Percentiles rank a stretch among this genome's conserved stretches.
phyloP scores from a whole-genome alignment of 371 early-diverging fungal species.

The Astathelohania contejeani region DNA sequence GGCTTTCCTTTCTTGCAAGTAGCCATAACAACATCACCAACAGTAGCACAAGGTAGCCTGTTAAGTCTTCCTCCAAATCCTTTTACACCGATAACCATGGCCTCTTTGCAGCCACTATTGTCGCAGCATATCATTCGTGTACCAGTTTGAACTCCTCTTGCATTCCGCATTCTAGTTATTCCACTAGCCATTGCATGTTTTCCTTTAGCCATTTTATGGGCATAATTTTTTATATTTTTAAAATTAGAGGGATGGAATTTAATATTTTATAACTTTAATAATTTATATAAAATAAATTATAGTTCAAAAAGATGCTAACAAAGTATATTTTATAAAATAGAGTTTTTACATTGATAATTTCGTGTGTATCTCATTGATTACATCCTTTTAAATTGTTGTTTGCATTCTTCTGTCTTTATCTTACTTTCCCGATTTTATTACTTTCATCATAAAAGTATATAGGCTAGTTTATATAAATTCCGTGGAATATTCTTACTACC shows the following conservation, averaged over 20 bases:
- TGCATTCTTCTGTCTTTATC: too few species aligned
- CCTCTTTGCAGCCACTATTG: constrained; percentile 98
- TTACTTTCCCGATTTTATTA: too few species aligned
- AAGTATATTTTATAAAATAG: too few species aligned
- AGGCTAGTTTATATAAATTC: too few species aligned
- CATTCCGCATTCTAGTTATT: constrained; percentile 60
- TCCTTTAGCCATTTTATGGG: constrained; percentile 1
- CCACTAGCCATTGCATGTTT: constrained; percentile 17
- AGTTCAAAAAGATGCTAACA: too few species aligned
- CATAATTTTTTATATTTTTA: background rate
- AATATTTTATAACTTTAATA: background rate
- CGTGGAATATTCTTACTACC: too few species aligned
- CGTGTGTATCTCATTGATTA: too few species aligned
- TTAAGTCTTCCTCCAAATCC: constrained; percentile 87
- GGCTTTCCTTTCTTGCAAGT: constrained; percentile 99
- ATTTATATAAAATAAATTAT: too few species aligned
- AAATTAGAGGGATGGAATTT: background rate
- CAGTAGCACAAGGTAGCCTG: constrained; percentile 93
- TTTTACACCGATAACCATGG: constrained; percentile 92
- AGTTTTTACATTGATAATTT: too few species aligned
- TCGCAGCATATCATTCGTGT: constrained; percentile 98
- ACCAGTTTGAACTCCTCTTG: constrained; percentile 95
- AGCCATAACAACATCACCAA: constrained; percentile 96
- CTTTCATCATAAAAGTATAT: too few species aligned
- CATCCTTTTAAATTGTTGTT: too few species aligned